Evolutionary conservation across 345 rosid species (phyloP), one percentile per base, ranked within the genome.

Genomic region (Capsella bursapastoris): DNA sequence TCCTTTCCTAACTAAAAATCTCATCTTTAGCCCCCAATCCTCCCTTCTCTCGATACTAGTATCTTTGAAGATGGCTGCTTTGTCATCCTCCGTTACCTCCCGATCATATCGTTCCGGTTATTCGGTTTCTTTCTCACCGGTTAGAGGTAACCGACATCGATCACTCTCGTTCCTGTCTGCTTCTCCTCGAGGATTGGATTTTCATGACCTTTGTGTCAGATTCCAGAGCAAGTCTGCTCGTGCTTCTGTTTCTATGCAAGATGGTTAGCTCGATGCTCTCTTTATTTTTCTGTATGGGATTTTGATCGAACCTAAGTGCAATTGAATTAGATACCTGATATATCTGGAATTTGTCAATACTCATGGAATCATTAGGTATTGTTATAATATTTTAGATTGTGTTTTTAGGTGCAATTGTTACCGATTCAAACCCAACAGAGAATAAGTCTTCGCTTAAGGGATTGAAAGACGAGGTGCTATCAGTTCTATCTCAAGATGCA

Each of bases 331-430:
- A 22, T 22, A 22, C 25, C 3, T 57, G 1, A 38, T 34, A 10
- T n/a, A 16, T 13, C 18, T 72, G 13, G 52, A 8, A 16, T 10
- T 4, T 37, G 25, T 28, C 35, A 67, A 37, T 22, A 32, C 62
- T 22, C 35, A 32, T 76, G 43, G 47, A 45, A 63, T 47, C 43
- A 62, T 43, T 56, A 12, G 40, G n/a, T 45, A n/a, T 52, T 48
- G 57, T 8, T 64, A 18, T 45, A 49, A 73, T 40, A 57, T 66
- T 52, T 47, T 11, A 1, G n/a, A 50, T 59, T 60, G 56, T 1
- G 37, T 49, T 34, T 32, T n/a, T 71, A 90, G 94, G 92, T 79
- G 86, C 92, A 15, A 79, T 87, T 52, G 87, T 88, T 29, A 80
- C 86, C 25, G 79, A 83, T 47, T 63, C 77, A 41, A 76, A 70